Percentiles rank a stretch among this genome's conserved stretches.
These are phyloP conservation scores for Fusarium pininemorale DNA, from an alignment of 2,329 filamentous ascomycete genomes.

Conservation along the genomic window DNA sequence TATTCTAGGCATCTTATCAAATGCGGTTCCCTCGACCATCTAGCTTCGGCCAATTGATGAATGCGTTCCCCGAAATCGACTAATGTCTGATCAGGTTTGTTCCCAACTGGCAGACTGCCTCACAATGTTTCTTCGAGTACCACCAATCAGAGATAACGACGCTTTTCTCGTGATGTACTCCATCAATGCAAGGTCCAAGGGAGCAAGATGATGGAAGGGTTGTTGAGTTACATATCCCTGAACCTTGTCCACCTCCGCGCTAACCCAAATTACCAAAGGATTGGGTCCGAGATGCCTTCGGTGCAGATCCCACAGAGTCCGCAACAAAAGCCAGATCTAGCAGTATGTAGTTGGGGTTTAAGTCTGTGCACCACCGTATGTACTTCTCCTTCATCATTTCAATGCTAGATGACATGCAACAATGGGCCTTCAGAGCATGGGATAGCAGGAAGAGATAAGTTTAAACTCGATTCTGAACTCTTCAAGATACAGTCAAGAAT, in stretches of 20 bases:
- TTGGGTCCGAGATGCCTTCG: conserved; percentile 34
- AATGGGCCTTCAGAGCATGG: background rate
- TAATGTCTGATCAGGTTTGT: conserved; percentile 4
- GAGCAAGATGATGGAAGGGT: conserved; percentile 37
- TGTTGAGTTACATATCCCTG: conserved; percentile 29
- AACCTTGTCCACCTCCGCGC: conserved; percentile 36
- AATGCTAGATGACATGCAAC: background rate
- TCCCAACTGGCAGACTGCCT: background rate
- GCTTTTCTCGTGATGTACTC: background rate
- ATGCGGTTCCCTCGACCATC: background rate
- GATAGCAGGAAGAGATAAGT: background rate
- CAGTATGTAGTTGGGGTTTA: background rate
- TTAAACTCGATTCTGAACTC: background rate
- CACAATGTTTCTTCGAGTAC: background rate
- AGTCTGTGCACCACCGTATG: background rate
- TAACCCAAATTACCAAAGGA: conserved; percentile 36
- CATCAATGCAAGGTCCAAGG: conserved; percentile 29
- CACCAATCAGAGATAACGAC: conserved; percentile 18
- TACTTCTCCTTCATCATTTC: background rate
- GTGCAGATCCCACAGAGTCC: conserved; percentile 15
- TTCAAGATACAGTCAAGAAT: background rate
- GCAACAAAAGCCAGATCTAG: background rate
- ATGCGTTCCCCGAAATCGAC: conserved; percentile 4
- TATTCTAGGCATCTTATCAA: background rate
- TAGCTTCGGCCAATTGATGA: conserved; percentile 5